Base-by-base conservation (phyloP, 108 stramenopile genomes). In the Fistulifera pelliculosa region DNA sequence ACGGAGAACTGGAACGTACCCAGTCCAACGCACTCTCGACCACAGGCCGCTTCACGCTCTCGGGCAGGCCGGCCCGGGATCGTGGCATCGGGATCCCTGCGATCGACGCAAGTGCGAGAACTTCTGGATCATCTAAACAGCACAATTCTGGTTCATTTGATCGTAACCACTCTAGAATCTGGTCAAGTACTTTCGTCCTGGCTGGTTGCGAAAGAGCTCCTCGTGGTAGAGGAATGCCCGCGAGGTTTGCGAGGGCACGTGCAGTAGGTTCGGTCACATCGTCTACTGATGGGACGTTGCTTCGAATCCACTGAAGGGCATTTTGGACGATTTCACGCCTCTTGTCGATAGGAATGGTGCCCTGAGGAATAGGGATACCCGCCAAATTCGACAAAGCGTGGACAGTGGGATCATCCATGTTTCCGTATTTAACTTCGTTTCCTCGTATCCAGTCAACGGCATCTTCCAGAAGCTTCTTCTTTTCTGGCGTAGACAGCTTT, bases 81-180 rank as follows among this genome's bases (percentile, higher is more conserved):
- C 11, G 6, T 31, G 50, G 50, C 50, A 51, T 51, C n/a, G 56
- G 58, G 8, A 60, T 27, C 5, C 47, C 58, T 27, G 58, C 43
- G 12, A 60, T 24, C 28, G 38, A 41, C 15, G 58, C 47, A 11
- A 60, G 41, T 27, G 31, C 25, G 12, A 39, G 39, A 19, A 27
- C 59, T 27, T 44, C 28, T n/a, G 21, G 42, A 24, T 11, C 22
- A 23, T 53, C 64, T 21, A 54, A 40, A 22, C 24, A 1, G 27
- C 31, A 47, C 13, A 23, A 50, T 17, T 38, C 35, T 4, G 28
- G 35, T 12, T 50, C 62, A 28, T 59, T 48, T 14, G 21, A 39
- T 35, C 73, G 47, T 27, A 68, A 42, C 67, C 66, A 74, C 47
- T 74, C 51, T n/a, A 74, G 28, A 31, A 56, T 49, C 22, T 45